A percentile compares a stretch with the other conserved stretches of the same genome.
Evolutionary conservation across 495 filamentous ascomycete species (phyloP).

Genomic region (Aspergillus leporis): DNA sequence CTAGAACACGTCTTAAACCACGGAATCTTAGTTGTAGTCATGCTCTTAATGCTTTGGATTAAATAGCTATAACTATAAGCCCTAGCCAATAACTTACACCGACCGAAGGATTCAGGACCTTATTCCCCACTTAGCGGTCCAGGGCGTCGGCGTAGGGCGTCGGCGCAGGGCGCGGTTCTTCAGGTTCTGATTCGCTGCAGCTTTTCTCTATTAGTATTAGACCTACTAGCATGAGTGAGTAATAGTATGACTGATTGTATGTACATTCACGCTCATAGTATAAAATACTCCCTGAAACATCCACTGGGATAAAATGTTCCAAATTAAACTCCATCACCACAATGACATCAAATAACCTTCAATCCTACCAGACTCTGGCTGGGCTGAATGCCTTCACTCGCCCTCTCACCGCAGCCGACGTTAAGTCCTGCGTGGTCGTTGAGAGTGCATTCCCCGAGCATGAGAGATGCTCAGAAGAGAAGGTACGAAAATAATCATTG

Average conservation of each 20-base stretch:
- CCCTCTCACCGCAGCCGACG: constrained; percentile 12
- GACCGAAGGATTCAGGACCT: no score
- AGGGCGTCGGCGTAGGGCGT: not conserved
- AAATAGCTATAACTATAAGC: no score
- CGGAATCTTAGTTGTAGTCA: no score
- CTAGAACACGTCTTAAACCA: no score
- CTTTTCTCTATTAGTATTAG: not conserved
- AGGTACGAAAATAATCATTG: constrained; percentile 10
- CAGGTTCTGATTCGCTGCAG: not conserved
- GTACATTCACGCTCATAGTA: no score
- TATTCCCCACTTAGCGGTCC: not conserved
- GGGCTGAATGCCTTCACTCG: not conserved
- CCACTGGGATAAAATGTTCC: no score
- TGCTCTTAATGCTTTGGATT: no score
- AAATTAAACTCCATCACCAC: not conserved
- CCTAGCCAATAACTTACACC: no score
- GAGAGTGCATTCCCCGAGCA: constrained; percentile 23
- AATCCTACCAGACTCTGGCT: not conserved
- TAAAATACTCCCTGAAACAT: no score
- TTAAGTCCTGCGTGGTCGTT: constrained; percentile 24
- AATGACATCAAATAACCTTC: not conserved
- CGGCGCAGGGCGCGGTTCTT: not conserved
- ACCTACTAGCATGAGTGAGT: not conserved
- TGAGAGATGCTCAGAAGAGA: constrained; percentile 28
- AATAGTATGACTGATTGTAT: not conserved